Base-by-base conservation (phyloP, 257 asterid species). In the Henckelia pumila region DNA sequence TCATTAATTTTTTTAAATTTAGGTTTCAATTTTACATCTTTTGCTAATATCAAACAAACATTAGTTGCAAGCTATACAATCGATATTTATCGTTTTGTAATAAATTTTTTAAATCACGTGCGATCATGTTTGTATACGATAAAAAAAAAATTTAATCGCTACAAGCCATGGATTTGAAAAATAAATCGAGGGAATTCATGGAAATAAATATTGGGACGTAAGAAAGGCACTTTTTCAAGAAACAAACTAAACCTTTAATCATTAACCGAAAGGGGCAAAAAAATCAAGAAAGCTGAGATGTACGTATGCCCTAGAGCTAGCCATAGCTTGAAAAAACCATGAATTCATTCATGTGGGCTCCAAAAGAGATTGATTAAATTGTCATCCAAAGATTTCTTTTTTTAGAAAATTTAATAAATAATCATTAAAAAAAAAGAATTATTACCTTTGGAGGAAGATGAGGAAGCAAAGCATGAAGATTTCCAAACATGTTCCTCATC, bases 391-490 rank as follows among this genome's bases (percentile, higher is more conserved):
- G 55, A 47, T 16, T 47, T 16, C 55, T 47, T 47, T 47, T 14
- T 16, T 14, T 17, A 17, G 55, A 47, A 47, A 47, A 1, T 47
- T 47, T 16, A 5, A 16, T 47, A 47, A 16, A 16, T 47, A 16
- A 47, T 1, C 4, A 47, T 16, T 13, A 47, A 17, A 0, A 16
- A 16, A 14, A 14, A 5, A 5, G 55, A 47, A 16, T 47, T 47
- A 11, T 66, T 76, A 92, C 98, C 97, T 86, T 92, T 0, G 84
- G 76, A 29, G 97, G 86, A 71, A 88, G 86, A 2, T 89, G 95
- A 66, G 97, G 96, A 58, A 92, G 89, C 83, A 92, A 76, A 75
- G 84, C 82, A 70, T 86, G 97, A 66, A 92, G 97, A 77, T 59
- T 85, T 7, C 82, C 60, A 63, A 89, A 92, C 92, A 83, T 82